Evolutionary conservation across 352 stramenopile species (phyloP).

Genomic region (Phytophthora kernoviae): DNA sequence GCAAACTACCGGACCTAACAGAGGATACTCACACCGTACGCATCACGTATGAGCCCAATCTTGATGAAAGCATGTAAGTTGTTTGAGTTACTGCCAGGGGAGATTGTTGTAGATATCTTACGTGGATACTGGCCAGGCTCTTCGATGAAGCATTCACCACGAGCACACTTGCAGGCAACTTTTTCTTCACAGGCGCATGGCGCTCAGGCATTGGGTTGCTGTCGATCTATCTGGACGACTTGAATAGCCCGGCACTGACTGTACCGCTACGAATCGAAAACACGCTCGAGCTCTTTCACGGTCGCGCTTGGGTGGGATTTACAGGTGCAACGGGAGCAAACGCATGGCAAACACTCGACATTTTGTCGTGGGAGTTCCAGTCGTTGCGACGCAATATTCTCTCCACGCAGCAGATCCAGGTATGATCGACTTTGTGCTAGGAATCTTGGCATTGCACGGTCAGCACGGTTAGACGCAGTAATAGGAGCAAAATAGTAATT

Average conservation of each 20-base stretch:
- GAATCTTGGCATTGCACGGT: background rate
- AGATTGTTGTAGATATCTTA: conserved; percentile 8
- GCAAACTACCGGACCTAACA: conserved; percentile 80
- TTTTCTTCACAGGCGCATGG: conserved; percentile 71
- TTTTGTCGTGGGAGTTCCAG: conserved; percentile 85
- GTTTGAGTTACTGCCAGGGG: background rate
- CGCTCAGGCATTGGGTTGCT: conserved; percentile 75
- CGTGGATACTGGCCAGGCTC: conserved; percentile 34
- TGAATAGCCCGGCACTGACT: conserved; percentile 75
- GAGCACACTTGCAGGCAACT: conserved; percentile 61
- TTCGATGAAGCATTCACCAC: conserved; percentile 65
- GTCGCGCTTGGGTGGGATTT: conserved; percentile 92
- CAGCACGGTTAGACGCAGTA: conserved; percentile 5
- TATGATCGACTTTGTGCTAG: conserved; percentile 3
- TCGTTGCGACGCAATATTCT: conserved; percentile 49
- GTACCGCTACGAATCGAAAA: conserved; percentile 88
- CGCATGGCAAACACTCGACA: conserved; percentile 90
- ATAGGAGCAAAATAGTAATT: conserved; percentile 7
- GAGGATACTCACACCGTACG: conserved; percentile 65
- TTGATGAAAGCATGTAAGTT: conserved; percentile 67
- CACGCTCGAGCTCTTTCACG: conserved; percentile 81
- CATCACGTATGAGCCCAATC: conserved; percentile 77
- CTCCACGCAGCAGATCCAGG: conserved; percentile 15
- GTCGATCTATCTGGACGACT: conserved; percentile 88
- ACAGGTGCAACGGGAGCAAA: conserved; percentile 84